Percentiles rank a stretch among this genome's conserved stretches.
phyloP scores from a whole-genome alignment of 176 grass and related monocot species.

The Bothriochloa decipiens region DNA sequence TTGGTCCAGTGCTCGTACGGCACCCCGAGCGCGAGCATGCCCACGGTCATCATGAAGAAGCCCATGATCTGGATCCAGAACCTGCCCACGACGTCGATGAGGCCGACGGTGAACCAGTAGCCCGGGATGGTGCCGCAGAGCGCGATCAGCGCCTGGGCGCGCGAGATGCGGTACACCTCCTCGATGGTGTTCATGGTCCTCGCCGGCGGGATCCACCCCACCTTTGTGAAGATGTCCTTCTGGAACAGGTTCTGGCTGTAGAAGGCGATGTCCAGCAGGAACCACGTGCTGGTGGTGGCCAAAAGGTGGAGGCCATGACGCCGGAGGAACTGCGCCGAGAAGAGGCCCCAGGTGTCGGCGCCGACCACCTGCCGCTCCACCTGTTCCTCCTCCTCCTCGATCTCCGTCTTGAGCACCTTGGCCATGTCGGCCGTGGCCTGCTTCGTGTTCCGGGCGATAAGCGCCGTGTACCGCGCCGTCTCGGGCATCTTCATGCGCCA shows the following conservation, averaged over 20 bases:
- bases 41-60: conserved; percentile 72
- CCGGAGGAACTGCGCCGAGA: conserved; percentile 54
- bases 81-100: conserved; percentile 65
- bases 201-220: conserved; percentile 58
- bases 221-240: conserved; percentile 76
- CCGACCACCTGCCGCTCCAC: background rate
- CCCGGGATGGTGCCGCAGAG: conserved; percentile 81
- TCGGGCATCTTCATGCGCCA: conserved; percentile 86
- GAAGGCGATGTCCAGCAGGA: conserved; percentile 80
- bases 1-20: conserved; percentile 79
- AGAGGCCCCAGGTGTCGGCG: conserved; percentile 33
- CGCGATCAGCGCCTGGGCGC: conserved; percentile 64
- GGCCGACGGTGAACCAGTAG: conserved; percentile 75
- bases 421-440: conserved; percentile 73
- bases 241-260: conserved; percentile 84
- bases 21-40: conserved; percentile 66
- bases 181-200: conserved; percentile 64
- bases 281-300: conserved; percentile 65
- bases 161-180: conserved; percentile 68
- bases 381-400: conserved; percentile 42
- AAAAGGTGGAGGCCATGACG: conserved; percentile 68
- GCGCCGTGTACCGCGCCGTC: conserved; percentile 74
- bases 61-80: conserved; percentile 71
- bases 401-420: conserved; percentile 57
- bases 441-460: conserved; percentile 63